A percentile compares a stretch with the other conserved stretches of the same genome.
These are phyloP conservation scores for Dictyostelium capitatum DNA, from an alignment of 78 protist species.

Conservation along the genomic window DNA sequence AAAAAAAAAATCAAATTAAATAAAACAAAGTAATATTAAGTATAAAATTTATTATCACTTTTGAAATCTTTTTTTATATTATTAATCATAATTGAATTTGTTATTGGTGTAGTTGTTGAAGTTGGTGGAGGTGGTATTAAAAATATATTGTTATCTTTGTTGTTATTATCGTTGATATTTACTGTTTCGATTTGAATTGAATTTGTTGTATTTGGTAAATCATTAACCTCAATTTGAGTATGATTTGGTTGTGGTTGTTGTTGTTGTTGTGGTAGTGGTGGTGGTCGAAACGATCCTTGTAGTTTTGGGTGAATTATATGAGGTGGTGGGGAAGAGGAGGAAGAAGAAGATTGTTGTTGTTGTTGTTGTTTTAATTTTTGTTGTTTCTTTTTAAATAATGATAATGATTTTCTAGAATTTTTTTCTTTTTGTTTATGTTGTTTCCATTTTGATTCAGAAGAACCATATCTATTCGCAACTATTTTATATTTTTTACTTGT, in stretches of 20 bases:
- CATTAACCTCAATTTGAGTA: not conserved
- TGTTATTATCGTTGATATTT: not conserved
- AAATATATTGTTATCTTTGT: not conserved
- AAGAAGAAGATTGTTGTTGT: not conserved
- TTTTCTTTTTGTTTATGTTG: conserved; percentile 19
- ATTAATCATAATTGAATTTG: not conserved
- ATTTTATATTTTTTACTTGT: conserved; percentile 20
- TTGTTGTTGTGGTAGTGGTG: not conserved
- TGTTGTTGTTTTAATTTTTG: not conserved
- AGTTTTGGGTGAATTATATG: not conserved
- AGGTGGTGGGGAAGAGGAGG: not conserved
- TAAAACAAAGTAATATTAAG: not conserved
- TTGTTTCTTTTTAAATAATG: not conserved
- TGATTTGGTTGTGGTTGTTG: not conserved
- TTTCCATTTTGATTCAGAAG: conserved; percentile 57
- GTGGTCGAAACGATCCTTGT: not conserved
- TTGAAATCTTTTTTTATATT: conserved; percentile 11
- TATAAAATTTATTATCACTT: not conserved
- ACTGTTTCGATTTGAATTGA: not conserved
- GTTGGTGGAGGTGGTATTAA: not conserved
- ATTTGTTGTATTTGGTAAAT: not conserved
- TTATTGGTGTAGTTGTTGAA: not conserved
- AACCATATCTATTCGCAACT: conserved; percentile 52
- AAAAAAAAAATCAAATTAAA: not conserved
- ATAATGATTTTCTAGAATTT: not conserved